Conservation (phyloP, 495 filamentous ascomycete species). For the Neurospora sp. region DNA sequence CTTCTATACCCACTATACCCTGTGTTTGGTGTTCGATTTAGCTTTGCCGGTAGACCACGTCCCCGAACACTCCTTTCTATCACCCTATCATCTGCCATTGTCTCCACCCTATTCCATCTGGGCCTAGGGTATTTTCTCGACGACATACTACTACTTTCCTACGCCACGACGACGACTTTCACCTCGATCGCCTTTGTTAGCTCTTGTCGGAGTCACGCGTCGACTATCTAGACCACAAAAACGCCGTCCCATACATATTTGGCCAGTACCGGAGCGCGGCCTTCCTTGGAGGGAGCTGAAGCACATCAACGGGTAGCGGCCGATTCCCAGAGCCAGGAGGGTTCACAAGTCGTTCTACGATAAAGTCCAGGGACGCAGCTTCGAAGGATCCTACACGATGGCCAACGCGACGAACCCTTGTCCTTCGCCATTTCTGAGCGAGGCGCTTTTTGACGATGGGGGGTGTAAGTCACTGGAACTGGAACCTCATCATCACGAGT, state of each 20-base stretch:
- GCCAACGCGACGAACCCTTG: constrained; percentile 15
- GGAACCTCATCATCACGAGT: neutral
- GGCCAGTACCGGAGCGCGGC: neutral
- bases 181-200: neutral
- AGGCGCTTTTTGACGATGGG: constrained; percentile 20
- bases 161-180: neutral
- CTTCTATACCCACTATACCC: neutral
- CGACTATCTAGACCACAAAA: neutral
- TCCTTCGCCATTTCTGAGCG: constrained; percentile 26
- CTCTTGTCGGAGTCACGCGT: neutral
- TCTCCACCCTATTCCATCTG: neutral
- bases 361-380: neutral
- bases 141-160: constrained; percentile 3
- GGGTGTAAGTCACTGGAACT: constrained; percentile 29
- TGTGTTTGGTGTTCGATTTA: neutral
- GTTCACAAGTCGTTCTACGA: neutral
- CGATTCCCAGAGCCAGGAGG: neutral
- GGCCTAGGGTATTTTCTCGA: constrained; percentile 4
- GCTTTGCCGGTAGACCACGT: neutral
- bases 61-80: neutral
- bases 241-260: neutral
- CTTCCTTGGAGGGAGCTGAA: neutral
- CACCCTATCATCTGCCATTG: neutral
- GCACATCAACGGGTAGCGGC: neutral
- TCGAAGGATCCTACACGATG: neutral